These are phyloP conservation scores for Remersonia thermophila DNA, from an alignment of 2,329 filamentous ascomycete species.

Conservation along the genomic window DNA sequence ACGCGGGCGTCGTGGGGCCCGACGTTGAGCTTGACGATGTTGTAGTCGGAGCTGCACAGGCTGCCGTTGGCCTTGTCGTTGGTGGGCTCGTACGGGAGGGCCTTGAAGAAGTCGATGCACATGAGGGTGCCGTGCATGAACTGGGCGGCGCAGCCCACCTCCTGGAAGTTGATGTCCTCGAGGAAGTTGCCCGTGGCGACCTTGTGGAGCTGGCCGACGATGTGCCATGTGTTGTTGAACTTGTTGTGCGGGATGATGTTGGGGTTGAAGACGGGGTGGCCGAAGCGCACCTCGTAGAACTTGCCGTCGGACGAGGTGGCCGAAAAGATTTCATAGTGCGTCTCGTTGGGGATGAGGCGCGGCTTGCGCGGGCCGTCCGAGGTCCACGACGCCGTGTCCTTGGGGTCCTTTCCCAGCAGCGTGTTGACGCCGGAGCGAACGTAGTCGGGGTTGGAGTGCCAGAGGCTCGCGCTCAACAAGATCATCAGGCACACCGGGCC, in stretches of 20 bases:
- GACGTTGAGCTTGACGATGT: conserved; percentile 31
- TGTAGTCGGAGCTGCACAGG: conserved; percentile 28
- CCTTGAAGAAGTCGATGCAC: conserved; percentile 29
- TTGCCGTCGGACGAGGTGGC: conserved; percentile 30
- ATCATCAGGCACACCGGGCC: conserved; percentile 21
- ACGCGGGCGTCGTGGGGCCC: conserved; percentile 48
- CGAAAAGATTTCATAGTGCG: conserved; percentile 33
- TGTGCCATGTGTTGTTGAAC: conserved; percentile 34
- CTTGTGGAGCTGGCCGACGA: conserved; percentile 35
- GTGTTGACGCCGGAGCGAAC: conserved; percentile 6
- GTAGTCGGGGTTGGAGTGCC: conserved; percentile 7
- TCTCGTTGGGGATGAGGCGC: conserved; percentile 4
- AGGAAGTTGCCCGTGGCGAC: conserved; percentile 12
- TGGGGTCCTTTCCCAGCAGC: conserved; percentile 3
- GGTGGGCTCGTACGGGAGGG: conserved; percentile 36
- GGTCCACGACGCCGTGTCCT: not conserved
- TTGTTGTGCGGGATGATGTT: conserved; percentile 45
- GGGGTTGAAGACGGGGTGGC: conserved; percentile 35
- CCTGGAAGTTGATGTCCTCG: conserved; percentile 24
- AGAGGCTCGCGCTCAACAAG: conserved; percentile 18
- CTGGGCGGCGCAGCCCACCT: conserved; percentile 25
- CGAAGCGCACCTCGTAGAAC: conserved; percentile 40
- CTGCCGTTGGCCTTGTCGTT: conserved; percentile 16
- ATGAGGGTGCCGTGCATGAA: conserved; percentile 30
- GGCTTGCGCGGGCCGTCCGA: not conserved